These are phyloP conservation scores for Gyrodon lividus DNA, from an alignment of 768 basidiomycete genomes.

Conservation along the genomic window DNA sequence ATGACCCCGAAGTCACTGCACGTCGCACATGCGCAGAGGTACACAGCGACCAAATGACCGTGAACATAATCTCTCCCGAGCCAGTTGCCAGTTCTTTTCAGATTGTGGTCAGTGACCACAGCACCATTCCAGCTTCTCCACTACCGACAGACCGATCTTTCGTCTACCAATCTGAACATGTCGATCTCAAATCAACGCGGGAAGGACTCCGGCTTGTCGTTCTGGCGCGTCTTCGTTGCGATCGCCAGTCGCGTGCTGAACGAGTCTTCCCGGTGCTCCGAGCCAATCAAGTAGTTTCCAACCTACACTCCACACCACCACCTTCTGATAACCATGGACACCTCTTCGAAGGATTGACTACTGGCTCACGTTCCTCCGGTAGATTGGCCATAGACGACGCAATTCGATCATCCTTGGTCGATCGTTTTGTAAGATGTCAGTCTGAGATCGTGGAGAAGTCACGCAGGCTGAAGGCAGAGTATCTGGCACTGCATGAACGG, in stretches of 20 bases:
- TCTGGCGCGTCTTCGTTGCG: constrained; percentile 57
- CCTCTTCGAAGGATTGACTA: constrained; percentile 49
- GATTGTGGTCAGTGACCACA: constrained; percentile 32
- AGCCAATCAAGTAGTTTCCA: constrained; percentile 52
- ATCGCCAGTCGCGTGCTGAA: constrained; percentile 61
- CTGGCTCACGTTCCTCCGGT: constrained; percentile 33
- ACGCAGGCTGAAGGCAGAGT: constrained; percentile 58
- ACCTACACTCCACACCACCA: constrained; percentile 27
- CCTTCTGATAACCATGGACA: constrained; percentile 37
- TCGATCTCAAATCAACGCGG: constrained; percentile 39
- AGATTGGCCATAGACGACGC: constrained; percentile 38
- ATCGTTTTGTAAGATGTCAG: constrained; percentile 55
- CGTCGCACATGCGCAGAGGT: constrained; percentile 5
- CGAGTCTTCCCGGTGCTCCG: constrained; percentile 61
- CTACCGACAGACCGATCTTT: not conserved
- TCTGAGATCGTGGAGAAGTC: constrained; percentile 52
- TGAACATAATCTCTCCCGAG: constrained; percentile 7
- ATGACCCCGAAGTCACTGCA: constrained; percentile 13
- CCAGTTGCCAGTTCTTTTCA: constrained; percentile 15
- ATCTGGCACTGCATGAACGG: constrained; percentile 62
- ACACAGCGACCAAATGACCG: constrained; percentile 9
- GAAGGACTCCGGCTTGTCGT: constrained; percentile 67
- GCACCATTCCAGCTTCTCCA: constrained; percentile 12
- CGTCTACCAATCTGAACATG: constrained; percentile 11
- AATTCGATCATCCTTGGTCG: constrained; percentile 49